phyloP scores from a whole-genome alignment of 192 early-diverging fungal genomes.

The Glomus cerebriforme region DNA sequence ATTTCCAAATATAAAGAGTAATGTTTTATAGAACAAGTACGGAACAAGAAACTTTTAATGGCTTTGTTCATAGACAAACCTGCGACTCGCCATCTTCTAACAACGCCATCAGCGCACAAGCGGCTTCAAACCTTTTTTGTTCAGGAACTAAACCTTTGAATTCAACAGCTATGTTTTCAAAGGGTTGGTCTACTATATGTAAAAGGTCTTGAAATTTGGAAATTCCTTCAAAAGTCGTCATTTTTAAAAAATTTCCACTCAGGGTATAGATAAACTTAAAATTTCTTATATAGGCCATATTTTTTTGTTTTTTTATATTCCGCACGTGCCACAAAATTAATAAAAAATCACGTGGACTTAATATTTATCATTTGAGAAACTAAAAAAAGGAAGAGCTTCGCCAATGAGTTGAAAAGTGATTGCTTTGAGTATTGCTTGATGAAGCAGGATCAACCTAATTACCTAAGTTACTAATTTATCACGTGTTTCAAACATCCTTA shows the following conservation, averaged over 20 bases:
- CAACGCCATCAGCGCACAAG: constrained; percentile 24
- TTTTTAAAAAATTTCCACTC: not conserved
- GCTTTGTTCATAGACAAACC: constrained; percentile 4
- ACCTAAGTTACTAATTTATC: too few species aligned
- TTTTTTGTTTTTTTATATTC: not conserved
- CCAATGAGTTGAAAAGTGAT: too few species aligned
- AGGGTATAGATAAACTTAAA: too few species aligned
- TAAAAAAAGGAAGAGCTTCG: too few species aligned
- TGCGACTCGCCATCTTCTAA: constrained; percentile 21
- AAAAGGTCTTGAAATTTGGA: constrained; percentile 16
- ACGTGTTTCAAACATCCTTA: not conserved
- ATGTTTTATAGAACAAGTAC: not conserved
- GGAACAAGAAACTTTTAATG: not conserved
- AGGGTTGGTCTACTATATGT: constrained; percentile 1
- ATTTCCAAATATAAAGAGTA: not conserved
- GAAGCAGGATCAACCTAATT: too few species aligned
- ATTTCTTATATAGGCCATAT: too few species aligned
- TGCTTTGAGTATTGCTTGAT: too few species aligned
- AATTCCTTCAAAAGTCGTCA: constrained; percentile 9
- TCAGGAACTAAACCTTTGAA: constrained; percentile 23
- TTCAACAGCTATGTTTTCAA: constrained; percentile 24
- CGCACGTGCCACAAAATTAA: not conserved
- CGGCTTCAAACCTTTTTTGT: constrained; percentile 30
- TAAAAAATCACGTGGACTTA: too few species aligned
- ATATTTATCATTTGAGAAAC: too few species aligned